Evolutionary conservation across 2,329 filamentous ascomycete genomes (phyloP), one percentile per base, ranked within the genome.

Genomic region (Fusarium sp.): DNA sequence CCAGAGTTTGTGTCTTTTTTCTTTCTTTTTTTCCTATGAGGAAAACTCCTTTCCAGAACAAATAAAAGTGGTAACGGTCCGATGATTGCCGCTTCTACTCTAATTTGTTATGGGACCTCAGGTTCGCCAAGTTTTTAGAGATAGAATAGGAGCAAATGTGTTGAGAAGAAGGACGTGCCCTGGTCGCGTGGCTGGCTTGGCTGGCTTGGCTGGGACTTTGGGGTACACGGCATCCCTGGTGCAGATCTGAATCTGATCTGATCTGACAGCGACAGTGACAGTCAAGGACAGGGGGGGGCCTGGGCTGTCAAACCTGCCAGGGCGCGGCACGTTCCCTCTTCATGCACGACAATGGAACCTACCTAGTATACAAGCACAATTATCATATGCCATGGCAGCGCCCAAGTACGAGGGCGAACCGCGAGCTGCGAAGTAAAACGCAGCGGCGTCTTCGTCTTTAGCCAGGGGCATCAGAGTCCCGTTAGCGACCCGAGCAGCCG

Each of bases 221-320:
- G 60, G 65, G 57, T 48, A 49, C 39, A 44, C 19, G 17, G 8
- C 34, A 60, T 56, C 51, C 65, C 52, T 68, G 56, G 30, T 36
- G 65, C 21, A 66, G 65, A 68, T 68, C 65, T 47, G 52, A 11
- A 30, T 39, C 59, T 58, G 30, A 47, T 68, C 65, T 48, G 53
- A 30, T 39, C 59, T 58, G 30, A 50, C 44, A 54, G 47, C 20
- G 11, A 21, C 21, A 11, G 45, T 53, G 50, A 40, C 20, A 52
- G n/a, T 24, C 38, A 38, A 34, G 14, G 26, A 30, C 56, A 61
- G 65, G 65, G 65, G 65, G 65, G 66, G 61, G 48, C 19, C 65
- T 21, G 56, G 65, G 40, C 61, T 69, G 65, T 69, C 65, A 68
- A 46, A 68, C 24, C 49, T 68, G 64, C 56, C 65, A 59, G 47